Evolutionary conservation across 2,329 filamentous ascomycete species (phyloP), one percentile per base, ranked within the genome.

Genomic region (Hypoxylon sp.): DNA sequence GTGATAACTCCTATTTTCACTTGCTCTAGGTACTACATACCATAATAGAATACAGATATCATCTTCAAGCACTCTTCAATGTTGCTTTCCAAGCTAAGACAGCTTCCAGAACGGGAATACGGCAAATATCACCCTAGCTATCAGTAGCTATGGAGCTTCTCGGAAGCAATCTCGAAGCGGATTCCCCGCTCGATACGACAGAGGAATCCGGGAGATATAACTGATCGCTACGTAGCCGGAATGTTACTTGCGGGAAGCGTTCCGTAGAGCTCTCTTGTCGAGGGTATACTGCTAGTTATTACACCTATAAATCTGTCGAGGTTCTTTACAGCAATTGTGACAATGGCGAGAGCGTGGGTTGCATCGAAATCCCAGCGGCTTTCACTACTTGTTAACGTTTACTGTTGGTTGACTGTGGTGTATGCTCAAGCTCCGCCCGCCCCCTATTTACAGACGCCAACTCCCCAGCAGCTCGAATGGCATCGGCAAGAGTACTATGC

Each of bases 401-500:
- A 18, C 5, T 54, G 40, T 48, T 53, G 48, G 33, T 13, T 61
- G 27, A 35, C 46, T 3, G 23, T 9, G 17, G 55, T 38, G 5
- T 24, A 23, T 37, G 55, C 58, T n/a, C 61, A 66, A 53, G 45
- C 27, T 24, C 61, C 64, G 6, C 68, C 66, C 6, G 31, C 58
- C 15, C 38, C 64, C 2, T 68, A 69, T 48, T 46, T 69, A 23
- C 65, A 15, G 21, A 65, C 59, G n/a, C 67, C 67, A 17, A 48
- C 64, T 1, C 7, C 56, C n/a, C 62, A 63, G 15, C 69, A 71
- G 54, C 60, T 68, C 3, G 59, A 61, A 40, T 71, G 69, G 69
- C 69, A 71, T 48, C 49, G 45, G 37, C 50, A 68, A 9, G 69
- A 71, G 48, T 71, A 67, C 60, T 71, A 71, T 20, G 68, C 67